These are phyloP conservation scores for Penicillium coffeae DNA, from an alignment of 495 filamentous ascomycete species.

Conservation along the genomic window DNA sequence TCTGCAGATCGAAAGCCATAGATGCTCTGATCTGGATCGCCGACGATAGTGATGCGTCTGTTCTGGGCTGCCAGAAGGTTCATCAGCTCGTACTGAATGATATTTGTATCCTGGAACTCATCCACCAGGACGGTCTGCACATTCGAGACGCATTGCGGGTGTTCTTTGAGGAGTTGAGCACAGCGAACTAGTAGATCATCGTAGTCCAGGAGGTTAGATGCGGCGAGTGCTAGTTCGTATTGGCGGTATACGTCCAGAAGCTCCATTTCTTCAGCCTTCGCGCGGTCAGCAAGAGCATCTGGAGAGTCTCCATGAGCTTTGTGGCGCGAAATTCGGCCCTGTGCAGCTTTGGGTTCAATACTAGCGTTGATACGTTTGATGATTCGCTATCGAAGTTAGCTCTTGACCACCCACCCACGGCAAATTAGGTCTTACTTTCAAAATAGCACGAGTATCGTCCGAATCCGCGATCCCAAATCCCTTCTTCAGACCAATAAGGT, in stretches of 20 bases:
- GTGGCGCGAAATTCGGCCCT: slow-evolving; percentile 75
- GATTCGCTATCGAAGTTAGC: slow-evolving; percentile 54
- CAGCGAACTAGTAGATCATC: slow-evolving; percentile 90
- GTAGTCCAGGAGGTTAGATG: slow-evolving; percentile 87
- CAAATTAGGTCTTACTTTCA: no score
- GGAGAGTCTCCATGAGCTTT: slow-evolving; percentile 68
- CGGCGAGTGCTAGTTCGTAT: slow-evolving; percentile 70
- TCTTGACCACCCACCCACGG: no score
- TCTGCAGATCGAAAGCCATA: slow-evolving; percentile 98
- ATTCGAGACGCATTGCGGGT: slow-evolving; percentile 85
- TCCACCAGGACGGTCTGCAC: slow-evolving; percentile 92
- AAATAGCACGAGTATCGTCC: slow-evolving; percentile 69
- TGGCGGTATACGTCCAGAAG: slow-evolving; percentile 71
- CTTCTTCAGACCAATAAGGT: slow-evolving; percentile 73
- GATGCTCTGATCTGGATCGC: slow-evolving; percentile 97
- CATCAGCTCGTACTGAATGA: slow-evolving; percentile 95
- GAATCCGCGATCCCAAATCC: slow-evolving; percentile 95
- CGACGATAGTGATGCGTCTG: slow-evolving; percentile 84
- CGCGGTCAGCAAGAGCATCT: slow-evolving; percentile 37
- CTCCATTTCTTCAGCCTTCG: slow-evolving; percentile 60
- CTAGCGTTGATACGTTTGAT: slow-evolving; percentile 64
- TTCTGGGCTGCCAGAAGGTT: slow-evolving; percentile 71
- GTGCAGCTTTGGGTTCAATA: slow-evolving; percentile 66
- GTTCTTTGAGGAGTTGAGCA: slow-evolving; percentile 68
- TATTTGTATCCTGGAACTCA: slow-evolving; percentile 97